Conservation (phyloP, 1,284 basidiomycete genomes). For the Heterobasidion occidentale region DNA sequence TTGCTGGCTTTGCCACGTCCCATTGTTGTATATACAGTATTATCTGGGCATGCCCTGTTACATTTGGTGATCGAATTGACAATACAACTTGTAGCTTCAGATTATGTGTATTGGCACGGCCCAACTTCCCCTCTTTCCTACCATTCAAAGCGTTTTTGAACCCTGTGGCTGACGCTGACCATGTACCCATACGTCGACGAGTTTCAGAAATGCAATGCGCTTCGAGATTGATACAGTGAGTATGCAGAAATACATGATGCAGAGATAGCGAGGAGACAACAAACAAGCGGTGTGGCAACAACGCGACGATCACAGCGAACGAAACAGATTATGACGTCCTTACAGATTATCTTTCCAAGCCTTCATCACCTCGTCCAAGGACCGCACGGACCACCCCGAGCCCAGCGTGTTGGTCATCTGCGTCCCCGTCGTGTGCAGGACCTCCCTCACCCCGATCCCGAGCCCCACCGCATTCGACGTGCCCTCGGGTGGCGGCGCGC, state of each 20-base stretch:
- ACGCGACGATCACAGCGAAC: neutral
- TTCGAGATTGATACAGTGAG: too few relatives aligned
- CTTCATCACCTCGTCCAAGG: constrained; percentile 53
- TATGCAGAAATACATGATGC: too few relatives aligned
- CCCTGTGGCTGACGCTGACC: too few relatives aligned
- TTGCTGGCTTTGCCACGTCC: neutral
- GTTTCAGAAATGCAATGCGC: too few relatives aligned
- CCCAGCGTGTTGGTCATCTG: constrained; percentile 60
- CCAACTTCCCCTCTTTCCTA: too few relatives aligned
- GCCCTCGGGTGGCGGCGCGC: constrained; percentile 41
- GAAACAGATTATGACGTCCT: neutral
- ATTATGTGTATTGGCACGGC: neutral
- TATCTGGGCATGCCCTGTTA: neutral
- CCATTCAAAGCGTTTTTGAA: too few relatives aligned
- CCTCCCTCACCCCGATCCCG: constrained; percentile 58
- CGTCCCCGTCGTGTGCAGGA: constrained; percentile 57
- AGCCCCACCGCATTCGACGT: constrained; percentile 37
- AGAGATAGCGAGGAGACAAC: too few relatives aligned
- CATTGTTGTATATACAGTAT: neutral
- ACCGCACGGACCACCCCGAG: constrained; percentile 58
- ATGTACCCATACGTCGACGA: too few relatives aligned
- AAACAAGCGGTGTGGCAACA: neutral
- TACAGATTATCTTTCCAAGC: constrained; percentile 32
- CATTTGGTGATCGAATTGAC: neutral
- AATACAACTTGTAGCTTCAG: neutral